phyloP scores from a whole-genome alignment of 2,329 filamentous ascomycete species.

The Colletotrichum gloeosporioides region DNA sequence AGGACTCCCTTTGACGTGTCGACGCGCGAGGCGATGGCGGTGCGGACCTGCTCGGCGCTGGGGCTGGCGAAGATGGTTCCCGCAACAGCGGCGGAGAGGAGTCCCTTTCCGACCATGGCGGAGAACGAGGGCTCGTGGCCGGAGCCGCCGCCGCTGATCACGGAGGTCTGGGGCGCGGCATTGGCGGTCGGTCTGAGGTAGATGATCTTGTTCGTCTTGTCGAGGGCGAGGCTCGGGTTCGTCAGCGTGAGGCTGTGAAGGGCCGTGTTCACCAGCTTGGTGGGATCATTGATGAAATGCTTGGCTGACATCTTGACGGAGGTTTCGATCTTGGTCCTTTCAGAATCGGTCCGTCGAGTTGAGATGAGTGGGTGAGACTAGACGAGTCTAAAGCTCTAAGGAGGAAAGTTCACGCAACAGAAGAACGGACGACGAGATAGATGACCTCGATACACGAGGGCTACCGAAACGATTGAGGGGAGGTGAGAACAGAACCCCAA shows the following conservation, averaged over 20 bases:
- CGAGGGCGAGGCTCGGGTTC: conserved; percentile 83
- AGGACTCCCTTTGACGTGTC: conserved; percentile 76
- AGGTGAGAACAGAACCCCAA: neutral
- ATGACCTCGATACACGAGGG: neutral
- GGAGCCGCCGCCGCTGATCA: conserved; percentile 86
- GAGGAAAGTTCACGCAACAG: neutral
- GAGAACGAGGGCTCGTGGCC: conserved; percentile 85
- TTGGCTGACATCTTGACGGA: conserved; percentile 60
- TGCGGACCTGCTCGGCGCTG: conserved; percentile 78
- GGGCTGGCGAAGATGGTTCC: conserved; percentile 85
- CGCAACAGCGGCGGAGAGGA: conserved; percentile 77
- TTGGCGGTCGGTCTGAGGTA: conserved; percentile 67
- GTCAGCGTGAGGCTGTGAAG: conserved; percentile 79
- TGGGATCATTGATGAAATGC: conserved; percentile 89
- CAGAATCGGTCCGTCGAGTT: neutral
- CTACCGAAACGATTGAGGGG: neutral
- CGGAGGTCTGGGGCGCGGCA: conserved; percentile 66
- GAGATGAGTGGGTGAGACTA: neutral
- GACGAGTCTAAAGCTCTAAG: neutral
- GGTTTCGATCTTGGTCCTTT: neutral
- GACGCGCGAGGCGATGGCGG: conserved; percentile 61
- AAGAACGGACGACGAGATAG: neutral
- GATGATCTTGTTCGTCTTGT: conserved; percentile 81
- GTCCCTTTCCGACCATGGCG: conserved; percentile 76
- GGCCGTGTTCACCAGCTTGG: conserved; percentile 77